Percentiles rank a stretch among this genome's conserved stretches.
Evolutionary conservation across 202 grass and related monocot genomes (phyloP).

Genomic region (Panicum hallii): DNA sequence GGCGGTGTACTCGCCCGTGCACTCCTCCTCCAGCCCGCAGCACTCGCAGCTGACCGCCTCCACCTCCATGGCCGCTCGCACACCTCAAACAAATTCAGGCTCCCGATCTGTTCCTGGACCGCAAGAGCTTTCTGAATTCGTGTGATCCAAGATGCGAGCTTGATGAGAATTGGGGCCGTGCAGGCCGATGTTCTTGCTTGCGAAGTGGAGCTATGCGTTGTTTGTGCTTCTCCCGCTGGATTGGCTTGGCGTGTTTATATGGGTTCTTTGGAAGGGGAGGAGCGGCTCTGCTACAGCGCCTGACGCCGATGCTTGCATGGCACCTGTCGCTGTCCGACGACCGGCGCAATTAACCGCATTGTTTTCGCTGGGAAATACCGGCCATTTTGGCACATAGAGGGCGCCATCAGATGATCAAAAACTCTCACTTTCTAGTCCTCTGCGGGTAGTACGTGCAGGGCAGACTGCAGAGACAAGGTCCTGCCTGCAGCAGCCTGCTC

Average conservation of each 20-base stretch:
- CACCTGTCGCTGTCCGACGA: slow-evolving; percentile 39
- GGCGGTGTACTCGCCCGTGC: slow-evolving; percentile 72
- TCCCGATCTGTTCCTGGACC: no score
- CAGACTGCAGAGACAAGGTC: not conserved
- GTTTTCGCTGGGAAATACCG: slow-evolving; percentile 3
- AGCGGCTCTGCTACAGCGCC: not conserved
- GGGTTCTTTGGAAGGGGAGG: not conserved
- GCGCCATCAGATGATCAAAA: not conserved
- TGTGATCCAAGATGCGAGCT: not conserved
- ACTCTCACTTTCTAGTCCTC: not conserved
- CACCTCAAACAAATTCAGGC: not conserved
- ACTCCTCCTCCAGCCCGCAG: slow-evolving; percentile 88
- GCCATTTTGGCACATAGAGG: slow-evolving; percentile 39
- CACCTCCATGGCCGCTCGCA: slow-evolving; percentile 48
- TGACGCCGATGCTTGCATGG: slow-evolving; percentile 33
- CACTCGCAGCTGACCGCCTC: slow-evolving; percentile 74
- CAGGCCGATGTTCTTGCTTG: slow-evolving; percentile 30
- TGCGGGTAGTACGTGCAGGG: slow-evolving; percentile 6
- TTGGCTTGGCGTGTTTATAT: slow-evolving; percentile 30
- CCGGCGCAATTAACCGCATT: slow-evolving; percentile 10
- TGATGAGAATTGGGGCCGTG: not conserved
- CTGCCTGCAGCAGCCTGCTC: not conserved
- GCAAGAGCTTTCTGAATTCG: no score
- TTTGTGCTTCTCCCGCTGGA: not conserved
- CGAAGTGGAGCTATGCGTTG: slow-evolving; percentile 7